Evolutionary conservation across 2,329 filamentous ascomycete genomes (phyloP).

Genomic region (Cladosporium oxysporum): DNA sequence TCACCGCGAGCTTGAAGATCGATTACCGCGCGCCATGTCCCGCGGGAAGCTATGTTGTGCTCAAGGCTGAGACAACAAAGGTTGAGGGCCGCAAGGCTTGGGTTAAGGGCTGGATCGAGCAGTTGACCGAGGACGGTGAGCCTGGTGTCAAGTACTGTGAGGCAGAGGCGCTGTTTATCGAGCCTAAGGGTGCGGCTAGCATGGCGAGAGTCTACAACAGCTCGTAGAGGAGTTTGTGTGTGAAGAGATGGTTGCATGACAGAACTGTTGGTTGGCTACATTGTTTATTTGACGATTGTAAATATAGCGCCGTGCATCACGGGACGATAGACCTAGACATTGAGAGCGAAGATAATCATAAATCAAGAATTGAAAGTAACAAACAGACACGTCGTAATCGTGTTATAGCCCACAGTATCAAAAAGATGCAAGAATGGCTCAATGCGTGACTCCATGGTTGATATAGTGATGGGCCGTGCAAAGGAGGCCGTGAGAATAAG

Average conservation of each 20-base stretch:
- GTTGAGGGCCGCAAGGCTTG: slow-evolving; percentile 93
- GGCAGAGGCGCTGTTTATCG: slow-evolving; percentile 83
- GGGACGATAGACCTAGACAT: slow-evolving; percentile 13
- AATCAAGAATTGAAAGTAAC: background rate
- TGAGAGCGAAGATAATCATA: background rate
- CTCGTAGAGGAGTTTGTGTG: slow-evolving; percentile 9
- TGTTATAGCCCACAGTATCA: background rate
- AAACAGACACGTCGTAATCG: background rate
- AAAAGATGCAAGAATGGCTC: background rate
- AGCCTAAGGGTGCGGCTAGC: slow-evolving; percentile 75
- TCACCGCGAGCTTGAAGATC: slow-evolving; percentile 81
- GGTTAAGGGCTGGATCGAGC: slow-evolving; percentile 86
- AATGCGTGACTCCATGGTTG: background rate
- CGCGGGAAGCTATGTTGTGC: slow-evolving; percentile 73
- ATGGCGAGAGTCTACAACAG: slow-evolving; percentile 38
- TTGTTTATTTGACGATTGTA: slow-evolving; percentile 1
- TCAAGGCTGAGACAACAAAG: slow-evolving; percentile 77
- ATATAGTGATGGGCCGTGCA: background rate
- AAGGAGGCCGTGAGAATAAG: background rate
- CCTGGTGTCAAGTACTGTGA: slow-evolving; percentile 68
- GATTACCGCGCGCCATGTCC: slow-evolving; percentile 81
- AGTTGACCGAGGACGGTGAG: slow-evolving; percentile 56
- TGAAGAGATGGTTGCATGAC: background rate
- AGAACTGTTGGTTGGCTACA: background rate
- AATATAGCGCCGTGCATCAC: slow-evolving; percentile 4